A percentile compares a stretch with the other conserved stretches of the same genome.
Evolutionary conservation across 306 rosid genomes (phyloP).

Genomic region (Lathyrus tuberosus): DNA sequence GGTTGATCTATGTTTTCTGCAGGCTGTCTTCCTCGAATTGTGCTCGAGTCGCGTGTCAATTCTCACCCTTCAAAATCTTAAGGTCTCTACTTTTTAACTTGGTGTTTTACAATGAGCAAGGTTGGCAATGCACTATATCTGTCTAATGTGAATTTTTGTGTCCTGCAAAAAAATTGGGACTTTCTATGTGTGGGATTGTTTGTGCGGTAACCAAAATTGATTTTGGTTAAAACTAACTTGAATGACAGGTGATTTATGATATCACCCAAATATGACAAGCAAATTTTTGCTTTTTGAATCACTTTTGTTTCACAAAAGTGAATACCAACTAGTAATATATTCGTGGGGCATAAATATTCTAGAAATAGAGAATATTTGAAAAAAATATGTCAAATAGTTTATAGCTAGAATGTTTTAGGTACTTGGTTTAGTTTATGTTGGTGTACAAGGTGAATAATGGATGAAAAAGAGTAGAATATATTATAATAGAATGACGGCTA

Average conservation of each 20-base stretch:
- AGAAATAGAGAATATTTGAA: not conserved
- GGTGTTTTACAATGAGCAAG: not conserved
- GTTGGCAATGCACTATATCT: not conserved
- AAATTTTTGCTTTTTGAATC: not conserved
- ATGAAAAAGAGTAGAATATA: too few species aligned
- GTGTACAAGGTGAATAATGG: too few species aligned
- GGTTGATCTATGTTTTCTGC: slow-evolving; percentile 41
- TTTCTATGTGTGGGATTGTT: not conserved
- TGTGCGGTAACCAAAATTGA: not conserved
- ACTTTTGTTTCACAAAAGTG: not conserved
- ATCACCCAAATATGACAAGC: not conserved
- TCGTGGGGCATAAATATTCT: not conserved
- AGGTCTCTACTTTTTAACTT: slow-evolving; percentile 53
- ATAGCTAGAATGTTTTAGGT: not conserved
- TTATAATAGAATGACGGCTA: too few species aligned
- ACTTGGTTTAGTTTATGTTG: too few species aligned
- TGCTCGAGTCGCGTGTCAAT: slow-evolving; percentile 80
- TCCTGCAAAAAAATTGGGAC: not conserved
- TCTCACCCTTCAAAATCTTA: slow-evolving; percentile 78
- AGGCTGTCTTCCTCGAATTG: slow-evolving; percentile 92
- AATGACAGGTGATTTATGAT: not conserved
- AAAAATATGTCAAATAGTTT: not conserved
- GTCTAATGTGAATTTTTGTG: not conserved
- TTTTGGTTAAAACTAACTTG: not conserved
- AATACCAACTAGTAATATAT: not conserved